Conservation (phyloP, 2,329 filamentous ascomycete genomes). For the Botrytis squamosa region DNA sequence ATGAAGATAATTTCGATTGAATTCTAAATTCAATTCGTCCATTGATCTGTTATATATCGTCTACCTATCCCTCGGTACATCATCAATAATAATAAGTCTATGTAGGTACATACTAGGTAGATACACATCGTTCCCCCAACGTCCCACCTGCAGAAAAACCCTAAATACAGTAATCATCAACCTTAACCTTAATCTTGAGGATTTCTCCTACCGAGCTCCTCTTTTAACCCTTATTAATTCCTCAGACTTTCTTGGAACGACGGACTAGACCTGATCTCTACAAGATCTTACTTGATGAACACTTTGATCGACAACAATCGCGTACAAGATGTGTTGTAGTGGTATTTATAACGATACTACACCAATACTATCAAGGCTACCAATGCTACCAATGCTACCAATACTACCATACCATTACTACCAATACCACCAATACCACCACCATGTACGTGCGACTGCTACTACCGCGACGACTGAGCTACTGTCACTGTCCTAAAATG, state of each 20-base stretch:
- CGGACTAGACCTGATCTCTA: background rate
- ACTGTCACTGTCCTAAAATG: background rate
- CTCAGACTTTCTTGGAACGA: background rate
- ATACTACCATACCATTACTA: no score
- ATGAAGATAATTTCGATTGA: background rate
- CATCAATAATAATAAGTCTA: no score
- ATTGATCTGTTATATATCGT: background rate
- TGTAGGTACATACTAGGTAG: background rate
- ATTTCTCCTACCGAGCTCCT: background rate
- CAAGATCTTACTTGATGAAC: background rate
- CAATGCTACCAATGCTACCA: background rate
- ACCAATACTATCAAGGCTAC: background rate
- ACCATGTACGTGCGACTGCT: background rate
- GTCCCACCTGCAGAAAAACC: background rate
- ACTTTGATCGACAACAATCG: background rate
- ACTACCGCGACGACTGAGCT: background rate
- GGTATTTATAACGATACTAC: background rate
- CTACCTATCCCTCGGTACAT: background rate
- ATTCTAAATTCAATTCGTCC: background rate
- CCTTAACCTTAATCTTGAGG: background rate
- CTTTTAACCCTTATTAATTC: background rate
- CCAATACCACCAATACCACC: background rate
- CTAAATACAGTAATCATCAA: background rate
- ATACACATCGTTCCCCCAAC: background rate
- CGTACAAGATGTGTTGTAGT: background rate